Percentiles rank a stretch among this genome's conserved stretches.
These are phyloP conservation scores for Aspergillus hortae DNA, from an alignment of 2,329 filamentous ascomycete species.

Conservation along the genomic window DNA sequence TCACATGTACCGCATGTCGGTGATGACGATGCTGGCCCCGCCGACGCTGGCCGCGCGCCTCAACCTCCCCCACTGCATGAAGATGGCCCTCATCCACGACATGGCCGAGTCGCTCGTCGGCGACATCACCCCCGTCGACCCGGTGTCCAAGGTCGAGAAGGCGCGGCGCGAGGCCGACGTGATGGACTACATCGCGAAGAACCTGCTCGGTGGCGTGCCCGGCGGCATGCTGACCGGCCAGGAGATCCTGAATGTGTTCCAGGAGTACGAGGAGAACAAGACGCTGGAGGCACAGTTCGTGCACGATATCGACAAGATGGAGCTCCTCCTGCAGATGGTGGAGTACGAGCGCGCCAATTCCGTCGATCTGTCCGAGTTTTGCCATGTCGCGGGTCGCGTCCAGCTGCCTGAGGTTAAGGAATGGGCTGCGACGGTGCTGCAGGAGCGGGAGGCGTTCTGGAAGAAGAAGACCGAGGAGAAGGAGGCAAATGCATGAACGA, in stretches of 20 bases:
- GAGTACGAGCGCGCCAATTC: slow-evolving; percentile 81
- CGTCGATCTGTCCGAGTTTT: slow-evolving; percentile 82
- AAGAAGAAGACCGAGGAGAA: slow-evolving; percentile 28
- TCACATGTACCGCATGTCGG: slow-evolving; percentile 99
- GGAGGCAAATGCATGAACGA: slow-evolving; percentile 2
- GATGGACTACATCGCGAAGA: slow-evolving; percentile 83
- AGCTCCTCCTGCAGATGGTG: slow-evolving; percentile 89
- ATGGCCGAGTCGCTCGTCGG: slow-evolving; percentile 95
- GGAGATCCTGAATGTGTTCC: slow-evolving; percentile 77
- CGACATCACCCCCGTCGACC: slow-evolving; percentile 91
- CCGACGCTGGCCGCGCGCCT: slow-evolving; percentile 66
- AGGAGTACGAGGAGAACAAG: slow-evolving; percentile 87
- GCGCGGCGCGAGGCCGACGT: slow-evolving; percentile 78
- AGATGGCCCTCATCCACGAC: slow-evolving; percentile 95
- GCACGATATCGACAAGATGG: slow-evolving; percentile 96
- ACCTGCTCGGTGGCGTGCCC: slow-evolving; percentile 69
- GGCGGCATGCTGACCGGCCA: slow-evolving; percentile 62
- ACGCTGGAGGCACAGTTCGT: slow-evolving; percentile 86
- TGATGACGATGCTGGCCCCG: slow-evolving; percentile 90
- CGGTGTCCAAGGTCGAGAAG: slow-evolving; percentile 80
- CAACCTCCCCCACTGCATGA: slow-evolving; percentile 79
- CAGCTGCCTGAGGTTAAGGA: slow-evolving; percentile 71
- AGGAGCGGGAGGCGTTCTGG: slow-evolving; percentile 75
- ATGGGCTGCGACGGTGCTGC: slow-evolving; percentile 74
- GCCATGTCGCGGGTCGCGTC: slow-evolving; percentile 71